A percentile compares a stretch with the other conserved stretches of the same genome.
These are phyloP conservation scores for Talaromyces sp. DNA, from an alignment of 2,329 filamentous ascomycete species.

Conservation along the genomic window DNA sequence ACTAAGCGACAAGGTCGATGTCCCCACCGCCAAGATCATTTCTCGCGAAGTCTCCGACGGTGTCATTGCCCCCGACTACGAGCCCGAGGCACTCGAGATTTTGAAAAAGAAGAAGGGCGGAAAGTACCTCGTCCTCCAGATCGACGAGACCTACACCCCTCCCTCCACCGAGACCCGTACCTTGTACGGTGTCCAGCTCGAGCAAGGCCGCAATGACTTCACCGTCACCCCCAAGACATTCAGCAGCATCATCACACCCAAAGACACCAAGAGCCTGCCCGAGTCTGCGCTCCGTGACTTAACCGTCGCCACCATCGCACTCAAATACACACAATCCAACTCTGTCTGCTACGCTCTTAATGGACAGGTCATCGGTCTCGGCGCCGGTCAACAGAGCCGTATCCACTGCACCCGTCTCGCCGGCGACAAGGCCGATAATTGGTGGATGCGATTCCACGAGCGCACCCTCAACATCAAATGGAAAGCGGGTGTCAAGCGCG, in stretches of 20 bases:
- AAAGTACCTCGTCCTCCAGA: slow-evolving; percentile 92
- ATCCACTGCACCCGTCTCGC: slow-evolving; percentile 98
- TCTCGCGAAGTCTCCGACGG: slow-evolving; percentile 96
- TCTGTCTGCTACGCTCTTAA: slow-evolving; percentile 96
- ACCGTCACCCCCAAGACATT: slow-evolving; percentile 82
- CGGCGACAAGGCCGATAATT: slow-evolving; percentile 98
- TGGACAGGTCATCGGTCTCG: slow-evolving; percentile 89
- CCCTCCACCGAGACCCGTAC: slow-evolving; percentile 71
- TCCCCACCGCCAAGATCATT: slow-evolving; percentile 95
- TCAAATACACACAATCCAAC: slow-evolving; percentile 99
- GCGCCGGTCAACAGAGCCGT: slow-evolving; percentile 92
- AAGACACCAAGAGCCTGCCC: slow-evolving; percentile 68
- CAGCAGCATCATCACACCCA: slow-evolving; percentile 78
- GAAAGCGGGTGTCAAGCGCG: slow-evolving; percentile 95
- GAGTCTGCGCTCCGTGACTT: slow-evolving; percentile 83
- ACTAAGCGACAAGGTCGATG: slow-evolving; percentile 83
- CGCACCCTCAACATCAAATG: slow-evolving; percentile 84
- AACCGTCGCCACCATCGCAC: slow-evolving; percentile 89
- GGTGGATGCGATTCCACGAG: slow-evolving; percentile 98
- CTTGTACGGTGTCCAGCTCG: slow-evolving; percentile 83
- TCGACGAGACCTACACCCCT: slow-evolving; percentile 85
- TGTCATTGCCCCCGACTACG: slow-evolving; percentile 86
- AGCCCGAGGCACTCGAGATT: slow-evolving; percentile 80
- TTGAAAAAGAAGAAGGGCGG: slow-evolving; percentile 98
- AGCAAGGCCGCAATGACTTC: slow-evolving; percentile 90